A percentile compares a stretch with the other conserved stretches of the same genome.
phyloP scores from a whole-genome alignment of 345 rosid genomes.

The Salix brachista region DNA sequence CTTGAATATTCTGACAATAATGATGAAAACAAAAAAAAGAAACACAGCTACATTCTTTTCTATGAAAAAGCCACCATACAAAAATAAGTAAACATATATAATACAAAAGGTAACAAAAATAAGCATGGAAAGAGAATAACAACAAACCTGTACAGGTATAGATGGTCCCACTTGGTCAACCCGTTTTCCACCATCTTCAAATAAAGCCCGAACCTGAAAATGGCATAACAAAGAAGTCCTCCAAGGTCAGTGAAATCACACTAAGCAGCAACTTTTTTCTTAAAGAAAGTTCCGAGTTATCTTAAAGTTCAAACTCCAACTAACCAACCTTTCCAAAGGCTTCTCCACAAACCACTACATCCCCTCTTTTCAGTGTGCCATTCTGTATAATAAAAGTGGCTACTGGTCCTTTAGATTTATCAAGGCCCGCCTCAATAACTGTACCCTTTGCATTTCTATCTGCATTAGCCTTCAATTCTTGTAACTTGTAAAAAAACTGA shows the following conservation, averaged over 20 bases:
- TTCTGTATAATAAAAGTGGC: slow-evolving; percentile 94
- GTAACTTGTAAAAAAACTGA: too few relatives aligned
- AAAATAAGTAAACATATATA: neutral
- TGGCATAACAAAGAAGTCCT: slow-evolving; percentile 11
- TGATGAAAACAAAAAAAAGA: neutral
- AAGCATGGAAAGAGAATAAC: neutral
- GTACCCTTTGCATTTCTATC: slow-evolving; percentile 91
- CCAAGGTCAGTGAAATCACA: neutral
- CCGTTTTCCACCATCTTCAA: slow-evolving; percentile 70
- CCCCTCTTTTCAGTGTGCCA: slow-evolving; percentile 88
- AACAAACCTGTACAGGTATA: slow-evolving; percentile 84
- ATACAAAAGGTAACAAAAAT: neutral
- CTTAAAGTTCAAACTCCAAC: slow-evolving; percentile 5
- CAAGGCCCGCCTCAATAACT: slow-evolving; percentile 89
- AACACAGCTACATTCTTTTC: neutral
- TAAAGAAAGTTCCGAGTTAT: neutral
- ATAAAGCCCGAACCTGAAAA: slow-evolving; percentile 84
- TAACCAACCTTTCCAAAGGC: slow-evolving; percentile 89
- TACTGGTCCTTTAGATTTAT: slow-evolving; percentile 86
- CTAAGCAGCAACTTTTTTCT: neutral
- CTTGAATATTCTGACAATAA: neutral
- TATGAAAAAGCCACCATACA: neutral
- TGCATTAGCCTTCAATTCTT: slow-evolving; percentile 96
- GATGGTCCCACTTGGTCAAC: slow-evolving; percentile 95
- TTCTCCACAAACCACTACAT: slow-evolving; percentile 87